phyloP scores from a whole-genome alignment of 208 protist genomes.

The Vickermania spadyakhi region DNA sequence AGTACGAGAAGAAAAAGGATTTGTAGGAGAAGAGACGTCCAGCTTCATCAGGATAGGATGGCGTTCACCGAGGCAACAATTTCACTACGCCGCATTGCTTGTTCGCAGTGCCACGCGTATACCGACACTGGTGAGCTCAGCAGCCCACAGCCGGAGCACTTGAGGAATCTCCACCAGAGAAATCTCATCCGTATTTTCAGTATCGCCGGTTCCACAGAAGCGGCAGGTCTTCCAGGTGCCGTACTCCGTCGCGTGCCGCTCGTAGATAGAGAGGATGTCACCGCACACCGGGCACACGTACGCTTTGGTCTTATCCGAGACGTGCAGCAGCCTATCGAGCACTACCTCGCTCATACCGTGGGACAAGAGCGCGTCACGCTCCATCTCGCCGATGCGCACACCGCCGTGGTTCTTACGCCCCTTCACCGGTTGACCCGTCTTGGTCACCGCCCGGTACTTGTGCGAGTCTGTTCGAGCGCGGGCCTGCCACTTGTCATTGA shows the following conservation, averaged over 20 bases:
- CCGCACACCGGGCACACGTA: conserved; percentile 77
- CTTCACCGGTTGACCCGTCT: conserved; percentile 98
- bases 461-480: conserved; percentile 79
- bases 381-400: conserved; percentile 99
- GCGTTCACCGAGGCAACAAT: too few relatives aligned
- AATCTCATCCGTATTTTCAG: conserved; percentile 75
- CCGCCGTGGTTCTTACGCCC: conserved; percentile 95
- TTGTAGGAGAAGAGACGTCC: too few relatives aligned
- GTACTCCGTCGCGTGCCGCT: conserved; percentile 78
- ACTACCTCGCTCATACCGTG: conserved; percentile 99
- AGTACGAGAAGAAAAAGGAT: too few relatives aligned
- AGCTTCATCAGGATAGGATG: too few relatives aligned
- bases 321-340: conserved; percentile 96
- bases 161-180: conserved; percentile 87
- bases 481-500: conserved; percentile 99
- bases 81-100: too few relatives aligned
- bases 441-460: conserved; percentile 91
- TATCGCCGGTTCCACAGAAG: conserved; percentile 72
- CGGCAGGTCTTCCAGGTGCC: conserved; percentile 80
- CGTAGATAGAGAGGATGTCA: conserved; percentile 79
- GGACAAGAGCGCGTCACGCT: conserved; percentile 98
- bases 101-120: conserved; percentile 79
- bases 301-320: conserved; percentile 84
- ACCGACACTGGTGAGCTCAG: conserved; percentile 83
- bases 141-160: conserved; percentile 81